Evolutionary conservation across 2,329 filamentous ascomycete species (phyloP).

Genomic region (Aureobasidium sp.): DNA sequence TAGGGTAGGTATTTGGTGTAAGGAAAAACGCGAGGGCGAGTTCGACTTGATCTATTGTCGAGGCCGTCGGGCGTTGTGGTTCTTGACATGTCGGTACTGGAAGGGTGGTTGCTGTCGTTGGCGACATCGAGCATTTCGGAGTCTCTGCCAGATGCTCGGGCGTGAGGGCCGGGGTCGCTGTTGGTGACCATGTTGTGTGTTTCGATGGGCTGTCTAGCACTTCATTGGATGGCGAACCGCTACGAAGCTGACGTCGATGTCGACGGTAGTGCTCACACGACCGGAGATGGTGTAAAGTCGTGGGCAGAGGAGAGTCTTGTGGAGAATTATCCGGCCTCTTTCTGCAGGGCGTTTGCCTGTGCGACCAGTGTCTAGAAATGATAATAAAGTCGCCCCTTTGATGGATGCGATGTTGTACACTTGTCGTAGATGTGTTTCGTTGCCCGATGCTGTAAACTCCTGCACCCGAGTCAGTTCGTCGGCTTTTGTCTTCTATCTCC

Average conservation of each 20-base stretch:
- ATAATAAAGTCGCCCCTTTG: conserved; percentile 3
- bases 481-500: not conserved
- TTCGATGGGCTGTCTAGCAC: not conserved
- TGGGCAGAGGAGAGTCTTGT: not conserved
- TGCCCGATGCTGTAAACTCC: not conserved
- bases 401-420: conserved; percentile 1
- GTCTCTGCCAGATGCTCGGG: not conserved
- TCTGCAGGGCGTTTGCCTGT: not conserved
- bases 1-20: conserved; percentile 91
- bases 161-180: not conserved
- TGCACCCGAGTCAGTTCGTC: not conserved
- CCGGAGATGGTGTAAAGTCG: not conserved
- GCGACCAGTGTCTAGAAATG: not conserved
- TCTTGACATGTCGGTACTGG: conserved; percentile 63
- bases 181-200: conserved; percentile 7
- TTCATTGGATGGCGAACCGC: not conserved
- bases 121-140: not conserved
- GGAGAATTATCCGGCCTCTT: not conserved
- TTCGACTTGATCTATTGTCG: conserved; percentile 51
- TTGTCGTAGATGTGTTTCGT: not conserved
- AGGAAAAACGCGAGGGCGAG: conserved; percentile 75
- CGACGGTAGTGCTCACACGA: conserved; percentile 6
- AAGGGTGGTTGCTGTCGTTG: not conserved
- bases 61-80: conserved; percentile 67
- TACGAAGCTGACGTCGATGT: conserved; percentile 10